Evolutionary conservation across 345 rosid genomes (phyloP).

Genomic region (Corchorus capsularis): DNA sequence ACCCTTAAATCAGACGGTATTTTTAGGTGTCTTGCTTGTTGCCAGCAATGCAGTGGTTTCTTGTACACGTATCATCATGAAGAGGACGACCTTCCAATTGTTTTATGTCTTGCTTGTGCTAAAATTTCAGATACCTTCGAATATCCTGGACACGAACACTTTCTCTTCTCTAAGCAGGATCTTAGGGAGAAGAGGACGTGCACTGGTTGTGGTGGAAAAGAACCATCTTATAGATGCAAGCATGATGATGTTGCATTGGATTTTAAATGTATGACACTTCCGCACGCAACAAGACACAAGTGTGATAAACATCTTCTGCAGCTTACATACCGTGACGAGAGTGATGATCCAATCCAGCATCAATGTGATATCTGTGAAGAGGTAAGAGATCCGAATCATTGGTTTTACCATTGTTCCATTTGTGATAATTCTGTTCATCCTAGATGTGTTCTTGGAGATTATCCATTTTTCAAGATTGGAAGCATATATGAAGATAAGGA

Average conservation of each 20-base stretch:
- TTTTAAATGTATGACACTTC: background rate
- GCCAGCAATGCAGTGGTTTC: background rate
- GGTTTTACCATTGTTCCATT: background rate
- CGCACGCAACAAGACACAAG: background rate
- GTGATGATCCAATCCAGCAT: background rate
- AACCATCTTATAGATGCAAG: background rate
- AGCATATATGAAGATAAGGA: too few species aligned
- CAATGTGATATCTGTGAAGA: background rate
- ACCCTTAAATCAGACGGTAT: too few species aligned
- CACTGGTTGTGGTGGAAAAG: background rate
- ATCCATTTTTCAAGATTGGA: background rate
- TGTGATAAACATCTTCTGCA: background rate
- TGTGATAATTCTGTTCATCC: background rate
- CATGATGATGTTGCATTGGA: background rate
- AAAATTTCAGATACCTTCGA: too few species aligned
- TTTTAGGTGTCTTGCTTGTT: too few species aligned
- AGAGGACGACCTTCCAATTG: too few species aligned
- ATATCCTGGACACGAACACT: background rate
- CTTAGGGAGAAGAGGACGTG: too few species aligned
- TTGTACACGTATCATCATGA: fast-evolving
- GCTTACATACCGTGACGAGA: background rate
- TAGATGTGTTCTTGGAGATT: background rate
- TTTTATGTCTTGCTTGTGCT: background rate
- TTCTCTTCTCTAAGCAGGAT: too few species aligned
- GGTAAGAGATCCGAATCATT: background rate